Percentiles rank a stretch among this genome's conserved stretches.
Evolutionary conservation across 441 rosid species (phyloP).

Genomic region (Biscutella laevigata): DNA sequence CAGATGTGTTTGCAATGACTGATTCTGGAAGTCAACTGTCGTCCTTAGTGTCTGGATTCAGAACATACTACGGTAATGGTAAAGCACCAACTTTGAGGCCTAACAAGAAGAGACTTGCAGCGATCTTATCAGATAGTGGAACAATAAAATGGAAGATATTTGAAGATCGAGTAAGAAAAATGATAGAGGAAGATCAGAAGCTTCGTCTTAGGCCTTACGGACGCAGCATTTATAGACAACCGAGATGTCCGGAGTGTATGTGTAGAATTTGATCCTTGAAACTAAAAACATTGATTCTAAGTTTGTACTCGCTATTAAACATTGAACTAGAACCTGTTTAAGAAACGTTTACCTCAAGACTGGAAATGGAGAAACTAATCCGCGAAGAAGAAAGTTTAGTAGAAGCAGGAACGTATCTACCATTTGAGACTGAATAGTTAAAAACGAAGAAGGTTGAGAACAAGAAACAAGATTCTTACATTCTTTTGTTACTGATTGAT

Average conservation of each 20-base stretch:
- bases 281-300: not conserved
- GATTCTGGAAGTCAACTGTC: conserved; percentile 95
- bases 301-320: conserved; percentile 10
- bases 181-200: conserved; percentile 70
- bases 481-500: conserved; percentile 2
- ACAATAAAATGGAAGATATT: conserved; percentile 54
- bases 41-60: conserved; percentile 78
- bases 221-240: conserved; percentile 84
- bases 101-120: conserved; percentile 83
- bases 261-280: conserved; percentile 33
- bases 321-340: conserved; percentile 12
- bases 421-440: conserved; percentile 12
- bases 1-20: conserved; percentile 90
- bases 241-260: conserved; percentile 83
- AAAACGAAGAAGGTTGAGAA: conserved; percentile 7
- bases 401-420: conserved; percentile 14
- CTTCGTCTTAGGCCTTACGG: conserved; percentile 47
- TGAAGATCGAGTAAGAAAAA: conserved; percentile 56
- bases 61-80: conserved; percentile 72
- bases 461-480: not conserved
- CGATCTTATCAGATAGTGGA: conserved; percentile 53
- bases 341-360: conserved; percentile 24
- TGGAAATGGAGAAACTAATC: conserved; percentile 55
- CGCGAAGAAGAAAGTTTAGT: conserved; percentile 20
- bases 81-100: conserved; percentile 70